These are phyloP conservation scores for Psilocybe cubensis DNA, from an alignment of 768 basidiomycete genomes.

Conservation along the genomic window DNA sequence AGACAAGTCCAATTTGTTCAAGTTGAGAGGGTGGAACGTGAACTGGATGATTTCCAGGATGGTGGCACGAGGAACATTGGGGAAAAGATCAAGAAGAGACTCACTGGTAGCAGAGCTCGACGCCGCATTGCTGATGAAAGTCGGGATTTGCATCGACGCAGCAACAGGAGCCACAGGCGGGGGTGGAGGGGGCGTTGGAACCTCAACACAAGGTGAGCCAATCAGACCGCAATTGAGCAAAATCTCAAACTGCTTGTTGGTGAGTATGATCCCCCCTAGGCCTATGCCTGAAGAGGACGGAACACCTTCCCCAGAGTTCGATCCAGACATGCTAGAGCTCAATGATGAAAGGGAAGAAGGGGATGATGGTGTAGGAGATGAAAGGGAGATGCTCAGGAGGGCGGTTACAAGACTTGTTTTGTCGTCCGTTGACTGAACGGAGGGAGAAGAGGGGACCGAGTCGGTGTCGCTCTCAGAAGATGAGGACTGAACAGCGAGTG, in stretches of 20 bases:
- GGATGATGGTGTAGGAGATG: background rate
- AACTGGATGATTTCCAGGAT: slow-evolving; percentile 5
- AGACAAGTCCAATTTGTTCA: slow-evolving; percentile 6
- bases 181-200: background rate
- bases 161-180: background rate
- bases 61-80: background rate
- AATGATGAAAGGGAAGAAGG: background rate
- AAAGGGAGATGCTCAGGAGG: background rate
- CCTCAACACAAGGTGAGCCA: no score
- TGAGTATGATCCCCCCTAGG: background rate
- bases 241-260: background rate
- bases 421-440: no score
- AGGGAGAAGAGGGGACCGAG: no score
- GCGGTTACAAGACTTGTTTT: no score
- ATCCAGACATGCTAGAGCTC: background rate
- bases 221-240: no score
- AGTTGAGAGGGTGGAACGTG: slow-evolving; percentile 4
- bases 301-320: background rate
- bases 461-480: no score
- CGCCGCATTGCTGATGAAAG: background rate
- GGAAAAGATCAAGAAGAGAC: slow-evolving; percentile 1
- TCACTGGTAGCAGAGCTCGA: background rate
- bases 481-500: no score
- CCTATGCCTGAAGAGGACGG: background rate
- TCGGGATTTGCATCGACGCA: background rate